Conservation (phyloP, 1,284 basidiomycete species). For the Tausonia pullulans region DNA sequence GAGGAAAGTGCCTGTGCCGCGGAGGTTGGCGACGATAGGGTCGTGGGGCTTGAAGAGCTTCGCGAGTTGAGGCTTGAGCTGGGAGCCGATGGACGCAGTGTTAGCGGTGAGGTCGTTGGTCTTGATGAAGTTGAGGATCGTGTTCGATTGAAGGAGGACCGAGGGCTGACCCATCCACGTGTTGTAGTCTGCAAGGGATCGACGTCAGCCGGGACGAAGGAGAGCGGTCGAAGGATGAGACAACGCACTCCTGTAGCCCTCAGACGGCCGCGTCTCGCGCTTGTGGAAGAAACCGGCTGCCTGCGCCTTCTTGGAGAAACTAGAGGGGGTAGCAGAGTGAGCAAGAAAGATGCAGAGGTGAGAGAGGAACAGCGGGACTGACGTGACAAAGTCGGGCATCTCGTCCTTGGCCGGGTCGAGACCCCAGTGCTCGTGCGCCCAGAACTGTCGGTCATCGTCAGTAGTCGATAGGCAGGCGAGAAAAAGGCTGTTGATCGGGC, state of each 20-base stretch:
- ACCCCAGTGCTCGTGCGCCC: constrained; percentile 47
- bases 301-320: constrained; percentile 43
- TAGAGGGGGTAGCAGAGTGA: too few relatives aligned
- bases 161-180: constrained; percentile 24
- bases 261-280: constrained; percentile 36
- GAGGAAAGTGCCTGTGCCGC: constrained; percentile 43
- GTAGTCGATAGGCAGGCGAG: too few relatives aligned
- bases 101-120: constrained; percentile 33
- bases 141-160: constrained; percentile 37
- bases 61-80: constrained; percentile 30
- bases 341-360: too few relatives aligned
- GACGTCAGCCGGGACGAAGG: background rate
- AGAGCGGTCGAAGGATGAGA: background rate
- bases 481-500: too few relatives aligned
- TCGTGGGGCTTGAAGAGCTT: constrained; percentile 24
- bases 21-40: constrained; percentile 26
- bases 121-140: constrained; percentile 40
- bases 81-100: constrained; percentile 32
- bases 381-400: constrained; percentile 42
- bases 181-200: constrained; percentile 21
- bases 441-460: constrained; percentile 29
- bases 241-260: constrained; percentile 35
- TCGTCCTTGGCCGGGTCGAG: constrained; percentile 30
- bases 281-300: constrained; percentile 42
- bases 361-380: too few relatives aligned